Evolutionary conservation across 1,284 basidiomycete genomes (phyloP).

Genomic region (Stereum hirsutum): DNA sequence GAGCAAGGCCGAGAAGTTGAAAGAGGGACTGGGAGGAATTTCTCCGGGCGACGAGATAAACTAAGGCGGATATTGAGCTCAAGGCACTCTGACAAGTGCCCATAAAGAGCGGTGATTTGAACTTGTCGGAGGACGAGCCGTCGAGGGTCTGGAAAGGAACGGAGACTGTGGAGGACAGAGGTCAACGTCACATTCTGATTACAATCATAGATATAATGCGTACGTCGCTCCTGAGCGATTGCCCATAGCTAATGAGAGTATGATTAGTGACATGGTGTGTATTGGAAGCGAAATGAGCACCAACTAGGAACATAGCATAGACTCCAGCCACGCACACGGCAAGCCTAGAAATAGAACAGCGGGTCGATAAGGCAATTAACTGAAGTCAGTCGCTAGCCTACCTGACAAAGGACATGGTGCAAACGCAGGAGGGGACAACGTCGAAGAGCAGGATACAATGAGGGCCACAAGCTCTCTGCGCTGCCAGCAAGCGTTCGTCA

Average conservation of each 20-base stretch:
- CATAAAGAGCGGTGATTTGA: conserved; percentile 83
- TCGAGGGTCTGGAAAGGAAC: conserved; percentile 72
- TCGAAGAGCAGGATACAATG: neutral
- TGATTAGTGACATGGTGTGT: conserved; percentile 4
- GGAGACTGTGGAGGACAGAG: conserved; percentile 53
- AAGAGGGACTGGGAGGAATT: conserved; percentile 40
- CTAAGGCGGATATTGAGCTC: conserved; percentile 68
- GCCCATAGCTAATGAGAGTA: conserved; percentile 61
- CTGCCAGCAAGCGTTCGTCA: too few relatives aligned
- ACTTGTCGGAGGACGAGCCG: conserved; percentile 60
- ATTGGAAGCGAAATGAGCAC: conserved; percentile 14
- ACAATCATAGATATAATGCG: conserved; percentile 18
- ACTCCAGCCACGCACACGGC: conserved; percentile 60
- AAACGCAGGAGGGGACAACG: neutral
- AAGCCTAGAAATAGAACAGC: conserved; percentile 30
- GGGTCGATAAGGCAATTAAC: neutral
- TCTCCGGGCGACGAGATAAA: conserved; percentile 70
- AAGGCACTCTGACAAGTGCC: conserved; percentile 83
- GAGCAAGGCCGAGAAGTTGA: conserved; percentile 48
- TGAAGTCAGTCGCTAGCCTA: too few relatives aligned
- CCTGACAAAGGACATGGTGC: conserved; percentile 4
- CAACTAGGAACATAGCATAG: conserved; percentile 72
- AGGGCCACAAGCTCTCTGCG: too few relatives aligned
- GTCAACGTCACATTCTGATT: conserved; percentile 5
- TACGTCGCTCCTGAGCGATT: conserved; percentile 85